Evolutionary conservation across 805 yeast genomes (phyloP).

Genomic region (Candida sonorensis): DNA sequence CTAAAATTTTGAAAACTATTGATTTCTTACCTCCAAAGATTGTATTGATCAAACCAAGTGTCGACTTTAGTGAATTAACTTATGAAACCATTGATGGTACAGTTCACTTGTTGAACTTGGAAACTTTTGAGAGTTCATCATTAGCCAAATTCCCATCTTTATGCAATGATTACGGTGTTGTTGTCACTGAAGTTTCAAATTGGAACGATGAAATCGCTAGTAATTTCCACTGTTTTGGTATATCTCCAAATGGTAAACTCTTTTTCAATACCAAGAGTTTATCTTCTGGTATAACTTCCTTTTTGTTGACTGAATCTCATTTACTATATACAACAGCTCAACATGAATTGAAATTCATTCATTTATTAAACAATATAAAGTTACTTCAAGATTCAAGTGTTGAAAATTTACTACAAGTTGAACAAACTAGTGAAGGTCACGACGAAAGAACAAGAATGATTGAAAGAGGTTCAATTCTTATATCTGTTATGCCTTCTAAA

Average conservation of each 20-base stretch:
- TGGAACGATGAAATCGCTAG: constrained; percentile 10
- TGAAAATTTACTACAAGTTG: constrained; percentile 9
- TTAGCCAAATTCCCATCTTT: constrained; percentile 59
- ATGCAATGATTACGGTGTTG: constrained; percentile 55
- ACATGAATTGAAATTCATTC: constrained; percentile 74
- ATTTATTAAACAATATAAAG: constrained; percentile 33
- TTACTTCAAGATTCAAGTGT: constrained; percentile 13
- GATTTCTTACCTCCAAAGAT: constrained; percentile 42
- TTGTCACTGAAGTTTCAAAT: constrained; percentile 18
- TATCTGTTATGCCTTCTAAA: constrained; percentile 73
- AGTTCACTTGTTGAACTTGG: constrained; percentile 36
- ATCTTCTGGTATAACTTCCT: constrained; percentile 74
- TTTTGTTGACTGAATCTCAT: constrained; percentile 64
- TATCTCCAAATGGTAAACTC: constrained; percentile 69
- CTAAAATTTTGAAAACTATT: constrained; percentile 33
- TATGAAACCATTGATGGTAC: constrained; percentile 61
- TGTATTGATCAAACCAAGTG: constrained; percentile 47
- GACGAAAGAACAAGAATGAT: constrained; percentile 87
- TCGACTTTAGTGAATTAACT: constrained; percentile 45
- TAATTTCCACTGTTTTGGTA: constrained; percentile 56
- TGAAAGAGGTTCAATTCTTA: constrained; percentile 87
- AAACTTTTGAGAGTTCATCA: constrained; percentile 22
- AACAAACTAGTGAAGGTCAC: constrained; percentile 10
- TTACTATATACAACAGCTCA: constrained; percentile 84
- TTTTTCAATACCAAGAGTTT: constrained; percentile 55